Conservation (phyloP, 345 rosid species). For the Corchorus olitorius region DNA sequence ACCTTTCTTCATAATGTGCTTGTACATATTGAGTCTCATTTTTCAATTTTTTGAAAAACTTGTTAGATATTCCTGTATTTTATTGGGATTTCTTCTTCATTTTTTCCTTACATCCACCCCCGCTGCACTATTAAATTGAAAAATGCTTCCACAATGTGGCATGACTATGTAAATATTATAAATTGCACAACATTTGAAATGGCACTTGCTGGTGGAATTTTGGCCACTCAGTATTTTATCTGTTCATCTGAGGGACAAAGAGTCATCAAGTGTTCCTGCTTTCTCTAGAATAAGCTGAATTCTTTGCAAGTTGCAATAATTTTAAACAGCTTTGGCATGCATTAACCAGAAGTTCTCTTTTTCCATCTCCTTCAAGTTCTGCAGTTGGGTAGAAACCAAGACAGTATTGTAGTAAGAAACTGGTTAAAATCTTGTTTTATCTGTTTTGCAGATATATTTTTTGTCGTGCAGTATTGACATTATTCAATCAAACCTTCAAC, state of each 20-base stretch:
- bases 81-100: neutral
- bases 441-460: slow-evolving; percentile 68
- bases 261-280: neutral
- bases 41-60: neutral
- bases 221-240: neutral
- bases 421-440: neutral
- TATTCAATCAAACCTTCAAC: slow-evolving; percentile 46
- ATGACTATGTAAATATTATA: neutral
- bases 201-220: neutral
- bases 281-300: neutral
- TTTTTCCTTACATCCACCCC: neutral
- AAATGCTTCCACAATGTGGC: neutral
- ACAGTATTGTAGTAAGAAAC: no score
- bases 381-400: no score
- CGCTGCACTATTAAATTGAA: neutral
- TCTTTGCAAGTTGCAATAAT: neutral
- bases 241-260: neutral
- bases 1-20: neutral
- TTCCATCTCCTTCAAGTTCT: neutral
- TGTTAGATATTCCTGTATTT: no score
- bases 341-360: slow-evolving; percentile 1
- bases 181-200: neutral
- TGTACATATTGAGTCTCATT: neutral
- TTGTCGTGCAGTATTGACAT: slow-evolving; percentile 68
- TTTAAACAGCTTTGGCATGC: neutral